These are phyloP conservation scores for Tarenaya hassleriana DNA, from an alignment of 345 rosid species.

Conservation along the genomic window DNA sequence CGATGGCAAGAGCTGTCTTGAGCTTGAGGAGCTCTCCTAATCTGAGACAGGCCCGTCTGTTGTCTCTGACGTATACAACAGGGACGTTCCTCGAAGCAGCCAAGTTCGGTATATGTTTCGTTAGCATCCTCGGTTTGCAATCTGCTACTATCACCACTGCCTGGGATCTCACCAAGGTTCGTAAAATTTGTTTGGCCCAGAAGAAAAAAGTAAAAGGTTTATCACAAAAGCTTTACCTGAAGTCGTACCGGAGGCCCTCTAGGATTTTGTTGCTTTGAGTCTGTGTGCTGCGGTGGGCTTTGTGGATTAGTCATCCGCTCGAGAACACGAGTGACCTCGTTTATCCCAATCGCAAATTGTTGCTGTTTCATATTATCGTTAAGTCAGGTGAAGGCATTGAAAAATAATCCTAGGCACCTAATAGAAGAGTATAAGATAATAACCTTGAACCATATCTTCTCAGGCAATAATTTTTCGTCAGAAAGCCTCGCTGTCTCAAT, in stretches of 20 bases:
- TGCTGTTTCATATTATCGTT: conserved; percentile 31
- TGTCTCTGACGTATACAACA: conserved; percentile 42
- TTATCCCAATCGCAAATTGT: conserved; percentile 78
- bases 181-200: neutral
- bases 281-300: conserved; percentile 10
- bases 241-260: conserved; percentile 36
- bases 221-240: conserved; percentile 37
- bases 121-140: conserved; percentile 68
- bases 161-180: conserved; percentile 25
- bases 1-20: conserved; percentile 62
- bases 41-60: conserved; percentile 52
- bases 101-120: conserved; percentile 55
- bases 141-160: conserved; percentile 57
- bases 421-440: neutral
- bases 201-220: neutral
- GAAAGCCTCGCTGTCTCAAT: conserved; percentile 39
- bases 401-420: neutral
- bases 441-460: conserved; percentile 78
- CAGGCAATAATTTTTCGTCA: conserved; percentile 50
- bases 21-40: conserved; percentile 62
- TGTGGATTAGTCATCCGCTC: conserved; percentile 47
- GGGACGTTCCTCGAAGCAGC: conserved; percentile 64
- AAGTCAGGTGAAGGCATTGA: neutral
- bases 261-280: conserved; percentile 3
- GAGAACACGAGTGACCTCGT: conserved; percentile 78